Evolutionary conservation across 805 yeast genomes (phyloP).

Genomic region (Spathaspora sp.): DNA sequence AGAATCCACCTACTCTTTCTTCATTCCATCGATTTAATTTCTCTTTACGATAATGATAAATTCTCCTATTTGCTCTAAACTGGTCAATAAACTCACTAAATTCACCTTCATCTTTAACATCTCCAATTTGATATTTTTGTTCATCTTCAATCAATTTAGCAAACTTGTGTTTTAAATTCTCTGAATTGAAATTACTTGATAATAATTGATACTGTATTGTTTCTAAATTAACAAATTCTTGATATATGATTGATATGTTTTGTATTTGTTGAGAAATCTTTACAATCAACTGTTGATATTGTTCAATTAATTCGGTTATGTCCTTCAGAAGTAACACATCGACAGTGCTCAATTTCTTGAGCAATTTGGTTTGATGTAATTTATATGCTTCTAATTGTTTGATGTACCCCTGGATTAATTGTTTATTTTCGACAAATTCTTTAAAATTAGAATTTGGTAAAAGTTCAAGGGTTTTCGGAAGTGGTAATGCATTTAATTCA

Average conservation of each 20-base stretch:
- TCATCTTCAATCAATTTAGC: conserved; percentile 18
- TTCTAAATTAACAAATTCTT: conserved; percentile 32
- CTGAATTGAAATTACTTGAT: conserved; percentile 33
- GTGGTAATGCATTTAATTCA: conserved; percentile 6
- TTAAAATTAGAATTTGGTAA: conserved; percentile 25
- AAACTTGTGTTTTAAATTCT: conserved; percentile 24
- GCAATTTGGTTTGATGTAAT: conserved; percentile 9
- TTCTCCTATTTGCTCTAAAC: conserved; percentile 21
- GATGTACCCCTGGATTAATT: conserved; percentile 28
- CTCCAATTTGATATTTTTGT: conserved; percentile 13
- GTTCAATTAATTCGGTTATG: conserved; percentile 9
- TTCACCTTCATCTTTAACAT: conserved; percentile 11
- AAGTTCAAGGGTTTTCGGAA: conserved; percentile 25
- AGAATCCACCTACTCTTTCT: conserved; percentile 40
- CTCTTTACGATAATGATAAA: conserved; percentile 33
- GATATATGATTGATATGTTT: conserved; percentile 21
- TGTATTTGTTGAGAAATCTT: conserved; percentile 22
- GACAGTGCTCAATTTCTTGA: conserved; percentile 13
- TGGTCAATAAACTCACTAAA: conserved; percentile 14
- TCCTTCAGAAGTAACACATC: conserved; percentile 16
- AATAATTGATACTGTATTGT: conserved; percentile 36
- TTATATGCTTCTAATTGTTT: conserved; percentile 20
- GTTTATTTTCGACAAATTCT: conserved; percentile 24
- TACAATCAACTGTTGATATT: conserved; percentile 18
- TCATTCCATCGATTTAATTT: conserved; percentile 41